These are phyloP conservation scores for Trichoderma koningiopsis DNA, from an alignment of 2,329 filamentous ascomycete genomes.

Conservation along the genomic window DNA sequence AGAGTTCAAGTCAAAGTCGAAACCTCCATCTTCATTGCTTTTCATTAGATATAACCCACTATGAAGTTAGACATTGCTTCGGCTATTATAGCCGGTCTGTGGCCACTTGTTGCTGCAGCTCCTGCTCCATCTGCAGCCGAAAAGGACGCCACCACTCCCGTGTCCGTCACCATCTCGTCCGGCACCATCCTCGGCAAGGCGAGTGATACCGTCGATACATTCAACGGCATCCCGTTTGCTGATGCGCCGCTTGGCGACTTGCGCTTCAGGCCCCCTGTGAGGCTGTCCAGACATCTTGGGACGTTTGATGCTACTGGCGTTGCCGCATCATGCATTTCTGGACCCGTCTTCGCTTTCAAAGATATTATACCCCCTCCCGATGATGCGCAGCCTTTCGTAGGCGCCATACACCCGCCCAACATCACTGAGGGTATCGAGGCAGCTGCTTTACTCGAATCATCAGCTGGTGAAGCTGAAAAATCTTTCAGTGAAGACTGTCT, in stretches of 20 bases:
- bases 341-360: constrained; percentile 52
- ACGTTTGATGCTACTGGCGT: constrained; percentile 60
- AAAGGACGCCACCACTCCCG: constrained; percentile 29
- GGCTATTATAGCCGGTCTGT: background rate
- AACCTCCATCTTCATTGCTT: background rate
- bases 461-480: background rate
- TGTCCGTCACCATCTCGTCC: constrained; percentile 56
- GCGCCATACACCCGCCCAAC: rapidly evolving
- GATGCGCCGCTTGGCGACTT: constrained; percentile 66
- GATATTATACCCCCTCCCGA: rapidly evolving
- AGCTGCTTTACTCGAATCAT: background rate
- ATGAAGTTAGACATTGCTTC: background rate
- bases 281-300: constrained; percentile 57
- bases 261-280: constrained; percentile 68
- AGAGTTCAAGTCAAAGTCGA: background rate
- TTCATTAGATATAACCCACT: background rate
- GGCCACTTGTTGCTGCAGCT: background rate
- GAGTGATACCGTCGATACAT: constrained; percentile 60
- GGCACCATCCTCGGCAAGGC: constrained; percentile 58
- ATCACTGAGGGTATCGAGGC: background rate
- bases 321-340: constrained; percentile 71
- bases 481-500: constrained; percentile 60
- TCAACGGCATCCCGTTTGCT: constrained; percentile 75
- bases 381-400: background rate
- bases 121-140: background rate